Conservation (phyloP, 345 rosid species). For the Mercurialis annua region DNA sequence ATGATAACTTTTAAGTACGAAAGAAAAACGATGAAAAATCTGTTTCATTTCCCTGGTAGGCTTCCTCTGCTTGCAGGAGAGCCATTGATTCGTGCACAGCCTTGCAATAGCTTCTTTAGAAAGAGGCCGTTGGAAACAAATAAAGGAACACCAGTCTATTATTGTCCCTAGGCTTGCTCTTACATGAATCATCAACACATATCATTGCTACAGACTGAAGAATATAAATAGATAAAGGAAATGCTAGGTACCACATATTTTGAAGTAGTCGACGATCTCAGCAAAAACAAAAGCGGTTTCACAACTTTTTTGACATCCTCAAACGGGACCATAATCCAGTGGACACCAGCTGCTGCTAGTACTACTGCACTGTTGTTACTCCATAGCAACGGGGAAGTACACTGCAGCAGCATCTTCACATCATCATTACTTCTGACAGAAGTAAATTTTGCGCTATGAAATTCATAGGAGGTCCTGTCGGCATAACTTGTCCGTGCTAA, state of each 20-base stretch:
- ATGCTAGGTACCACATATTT: slow-evolving; percentile 75
- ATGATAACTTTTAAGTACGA: background rate
- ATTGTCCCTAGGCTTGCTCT: too few species aligned
- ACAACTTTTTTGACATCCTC: slow-evolving; percentile 75
- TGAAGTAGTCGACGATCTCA: slow-evolving; percentile 82
- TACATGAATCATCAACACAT: background rate
- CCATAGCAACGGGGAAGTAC: slow-evolving; percentile 94
- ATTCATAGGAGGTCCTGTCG: slow-evolving; percentile 33
- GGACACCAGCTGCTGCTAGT: slow-evolving; percentile 88
- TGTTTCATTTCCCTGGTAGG: background rate
- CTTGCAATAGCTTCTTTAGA: too few species aligned
- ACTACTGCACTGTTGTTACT: slow-evolving; percentile 92
- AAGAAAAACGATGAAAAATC: background rate
- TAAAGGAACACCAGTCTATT: too few species aligned
- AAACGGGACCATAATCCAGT: slow-evolving; percentile 86
- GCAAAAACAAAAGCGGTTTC: slow-evolving; percentile 80
- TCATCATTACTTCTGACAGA: slow-evolving; percentile 65
- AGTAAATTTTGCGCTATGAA: slow-evolving; percentile 47
- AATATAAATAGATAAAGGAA: slow-evolving; percentile 4
- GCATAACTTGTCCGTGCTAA: slow-evolving; percentile 54
- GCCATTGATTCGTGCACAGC: too few species aligned
- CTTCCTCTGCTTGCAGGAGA: too few species aligned
- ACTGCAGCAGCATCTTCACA: slow-evolving; percentile 70
- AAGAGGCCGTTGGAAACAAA: too few species aligned
- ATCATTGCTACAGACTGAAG: background rate